phyloP scores from a whole-genome alignment of 2,329 filamentous ascomycete genomes.

The Botrytis sinoallii region DNA sequence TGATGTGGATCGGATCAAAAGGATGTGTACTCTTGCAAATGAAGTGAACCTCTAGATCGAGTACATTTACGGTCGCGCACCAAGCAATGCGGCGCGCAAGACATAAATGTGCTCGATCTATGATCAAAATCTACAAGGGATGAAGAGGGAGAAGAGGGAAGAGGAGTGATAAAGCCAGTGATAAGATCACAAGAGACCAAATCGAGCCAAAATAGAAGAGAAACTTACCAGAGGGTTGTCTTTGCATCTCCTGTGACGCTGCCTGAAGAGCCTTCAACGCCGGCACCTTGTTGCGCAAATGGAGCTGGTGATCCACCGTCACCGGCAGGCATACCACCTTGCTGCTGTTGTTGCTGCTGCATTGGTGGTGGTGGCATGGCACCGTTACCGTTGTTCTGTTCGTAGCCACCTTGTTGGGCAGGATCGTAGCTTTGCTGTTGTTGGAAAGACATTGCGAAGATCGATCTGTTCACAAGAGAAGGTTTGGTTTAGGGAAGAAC shows the following conservation, averaged over 20 bases:
- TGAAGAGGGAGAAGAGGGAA: slow-evolving; percentile 35
- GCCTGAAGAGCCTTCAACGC: slow-evolving; percentile 35
- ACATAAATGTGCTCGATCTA: slow-evolving; percentile 34
- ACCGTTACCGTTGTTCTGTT: slow-evolving; percentile 40
- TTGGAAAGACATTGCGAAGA: slow-evolving; percentile 8
- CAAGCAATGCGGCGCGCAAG: slow-evolving; percentile 44
- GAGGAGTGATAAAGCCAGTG: slow-evolving; percentile 35
- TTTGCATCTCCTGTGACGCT: slow-evolving; percentile 50
- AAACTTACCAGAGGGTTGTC: slow-evolving; percentile 52
- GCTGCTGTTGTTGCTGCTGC: slow-evolving; percentile 44
- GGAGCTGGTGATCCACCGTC: slow-evolving; percentile 55
- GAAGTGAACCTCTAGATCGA: neutral
- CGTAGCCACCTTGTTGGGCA: slow-evolving; percentile 57
- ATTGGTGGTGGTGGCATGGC: slow-evolving; percentile 44
- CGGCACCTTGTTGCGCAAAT: slow-evolving; percentile 45
- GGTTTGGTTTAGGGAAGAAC: neutral
- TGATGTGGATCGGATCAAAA: neutral
- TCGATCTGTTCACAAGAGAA: neutral
- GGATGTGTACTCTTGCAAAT: neutral
- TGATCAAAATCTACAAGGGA: neutral
- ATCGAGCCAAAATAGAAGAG: neutral
- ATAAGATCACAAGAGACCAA: neutral
- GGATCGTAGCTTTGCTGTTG: slow-evolving; percentile 47
- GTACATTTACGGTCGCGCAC: neutral
- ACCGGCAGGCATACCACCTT: slow-evolving; percentile 44